Conservation (phyloP, 331 rosid genomes). For the Telfairia occidentalis region DNA sequence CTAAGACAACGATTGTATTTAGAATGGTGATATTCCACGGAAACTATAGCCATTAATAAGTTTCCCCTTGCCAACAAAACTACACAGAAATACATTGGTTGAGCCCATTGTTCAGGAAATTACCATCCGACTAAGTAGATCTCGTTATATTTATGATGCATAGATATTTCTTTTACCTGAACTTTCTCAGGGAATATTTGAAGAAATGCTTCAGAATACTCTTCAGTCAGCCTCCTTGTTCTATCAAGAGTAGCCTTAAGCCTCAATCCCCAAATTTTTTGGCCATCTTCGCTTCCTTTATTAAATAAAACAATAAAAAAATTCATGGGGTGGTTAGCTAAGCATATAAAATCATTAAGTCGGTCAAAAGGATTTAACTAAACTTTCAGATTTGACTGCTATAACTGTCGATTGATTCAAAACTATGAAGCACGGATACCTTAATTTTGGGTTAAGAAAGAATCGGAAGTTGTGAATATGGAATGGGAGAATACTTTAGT, state of each 20-base stretch:
- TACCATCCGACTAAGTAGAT: neutral
- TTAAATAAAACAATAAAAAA: neutral
- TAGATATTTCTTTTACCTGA: slow-evolving; percentile 40
- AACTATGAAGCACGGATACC: neutral
- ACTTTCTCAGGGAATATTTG: slow-evolving; percentile 89
- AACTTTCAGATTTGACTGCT: neutral
- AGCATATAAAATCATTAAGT: neutral
- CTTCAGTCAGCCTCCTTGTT: slow-evolving; percentile 88
- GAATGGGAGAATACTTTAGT: no score
- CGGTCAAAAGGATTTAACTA: neutral
- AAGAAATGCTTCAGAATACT: slow-evolving; percentile 88
- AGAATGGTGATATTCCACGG: neutral
- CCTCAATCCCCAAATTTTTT: slow-evolving; percentile 73
- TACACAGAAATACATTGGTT: neutral
- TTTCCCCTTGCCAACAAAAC: neutral
- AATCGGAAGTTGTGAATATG: no score
- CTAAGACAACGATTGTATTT: neutral
- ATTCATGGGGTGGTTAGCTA: neutral
- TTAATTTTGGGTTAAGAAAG: no score
- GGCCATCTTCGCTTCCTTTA: slow-evolving; percentile 89
- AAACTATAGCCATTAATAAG: neutral
- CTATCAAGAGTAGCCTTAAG: slow-evolving; percentile 94
- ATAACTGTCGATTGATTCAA: neutral
- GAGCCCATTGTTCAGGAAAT: neutral
- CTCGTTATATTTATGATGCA: neutral